Base-by-base conservation (phyloP, 2,329 filamentous ascomycete species). In the Botryotinia narcissicola region DNA sequence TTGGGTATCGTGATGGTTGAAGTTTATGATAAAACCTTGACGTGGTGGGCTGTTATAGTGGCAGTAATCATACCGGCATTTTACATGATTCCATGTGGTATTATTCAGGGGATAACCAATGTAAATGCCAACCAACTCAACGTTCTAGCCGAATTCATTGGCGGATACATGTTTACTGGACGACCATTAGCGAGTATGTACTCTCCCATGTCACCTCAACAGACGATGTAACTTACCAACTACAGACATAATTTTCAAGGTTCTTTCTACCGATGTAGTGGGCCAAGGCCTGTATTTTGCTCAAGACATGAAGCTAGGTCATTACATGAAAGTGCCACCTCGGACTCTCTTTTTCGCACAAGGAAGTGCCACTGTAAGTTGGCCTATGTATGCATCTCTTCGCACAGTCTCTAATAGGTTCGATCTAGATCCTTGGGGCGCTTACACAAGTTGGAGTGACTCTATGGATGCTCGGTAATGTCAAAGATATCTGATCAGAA, bases 221-320 rank as follows among this genome's bases (percentile, higher is more conserved):
- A 67, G 20, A 25, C 44, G 7, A 16, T 48, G 4, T 32, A 16
- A 91, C 40, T 86, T 86, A 8, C 90, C 91, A 84, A 93, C 22
- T 75, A 89, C 89, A 70, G 91, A 92, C 87, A 93, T 93, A 90
- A 87, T 93, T 83, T 93, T 93, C 84, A 93, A 93, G 81, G 91
- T 90, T 75, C 77, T 85, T 7, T 83, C 82, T 5, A 83, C 81
- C 2, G 83, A 84, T 73, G 83, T 84, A 54, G 78, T 84, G 73
- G 63, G 81, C 79, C 84, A 86, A 74, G 84, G 83, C 6, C 80
- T 87, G 29, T 81, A 81, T 10, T 86, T 84, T 74, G 81, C 84
- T 3, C 81, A 82, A 10, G 85, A 86, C 74, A 83, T 87, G 79
- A 87, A 87, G 76, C 81, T 87, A 32, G 86, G 85, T 22, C 83